Evolutionary conservation across 805 yeast genomes (phyloP), one percentile per base, ranked within the genome.

Genomic region (Hagleromyces aurorensis): DNA sequence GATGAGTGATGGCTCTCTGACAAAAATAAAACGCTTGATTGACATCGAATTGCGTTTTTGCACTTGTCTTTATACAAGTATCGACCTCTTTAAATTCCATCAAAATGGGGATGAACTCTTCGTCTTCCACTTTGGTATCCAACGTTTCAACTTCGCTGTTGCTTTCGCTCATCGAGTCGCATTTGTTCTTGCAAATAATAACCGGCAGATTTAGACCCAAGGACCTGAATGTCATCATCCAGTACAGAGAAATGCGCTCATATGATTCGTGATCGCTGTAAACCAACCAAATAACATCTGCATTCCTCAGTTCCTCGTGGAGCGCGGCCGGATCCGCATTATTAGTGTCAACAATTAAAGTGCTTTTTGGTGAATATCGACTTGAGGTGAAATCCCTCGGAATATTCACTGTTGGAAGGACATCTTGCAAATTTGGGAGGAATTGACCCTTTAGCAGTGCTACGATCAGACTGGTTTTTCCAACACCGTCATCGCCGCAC

Each of bases 1-100:
- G 98, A 53, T 83, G 86, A 0, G 89, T 80, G 1, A 89, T 86
- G 0, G 97, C 89, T 27, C 96, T 59, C 52, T 87, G 95, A 48
- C 99, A 91, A 10, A 91, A 62, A 54, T 91, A 91, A 43, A 87
- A 87, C 1, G 57, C 43, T 52, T 89, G 96, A 40, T 79, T 86
- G 9, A 89, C 87, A 51, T 91, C 87, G 43, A 75, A 69, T 40
- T 77, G 78, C n/a, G 70, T 71, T 44, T 78, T 79, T 2, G 97
- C 95, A 44, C 93, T 80, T 43, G 93, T 77, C 34, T 94, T 66
- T 16, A 91, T 75, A 44, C 96, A 89, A 0, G 94, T 79, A 51
- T 87, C 97, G 13, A 89, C 80, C 47, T 91, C 97, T 52, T 91
- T 89, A 59, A 80, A 91, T 49, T 91, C 96, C 46, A 83, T 75